Percentiles rank a stretch among this genome's conserved stretches.
Evolutionary conservation across 768 basidiomycete genomes (phyloP).

Genomic region (Pulveroboletus frians): DNA sequence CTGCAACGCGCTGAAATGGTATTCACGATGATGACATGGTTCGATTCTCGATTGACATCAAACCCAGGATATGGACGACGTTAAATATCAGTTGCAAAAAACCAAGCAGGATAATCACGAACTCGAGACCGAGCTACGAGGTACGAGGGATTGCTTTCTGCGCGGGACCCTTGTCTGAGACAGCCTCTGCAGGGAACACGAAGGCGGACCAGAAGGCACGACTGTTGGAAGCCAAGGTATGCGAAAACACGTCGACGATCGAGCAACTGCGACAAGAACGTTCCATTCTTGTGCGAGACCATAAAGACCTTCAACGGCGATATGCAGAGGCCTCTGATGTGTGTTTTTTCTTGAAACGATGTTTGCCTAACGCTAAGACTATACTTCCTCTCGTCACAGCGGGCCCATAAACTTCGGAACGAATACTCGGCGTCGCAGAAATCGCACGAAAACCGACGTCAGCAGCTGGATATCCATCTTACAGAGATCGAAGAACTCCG

Average conservation of each 20-base stretch:
- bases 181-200: constrained; percentile 43
- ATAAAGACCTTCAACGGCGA: constrained; percentile 67
- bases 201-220: constrained; percentile 72
- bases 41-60: constrained; percentile 1
- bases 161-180: not conserved
- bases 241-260: constrained; percentile 65
- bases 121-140: constrained; percentile 68
- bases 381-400: constrained; percentile 32
- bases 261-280: constrained; percentile 77
- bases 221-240: constrained; percentile 58
- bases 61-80: constrained; percentile 71
- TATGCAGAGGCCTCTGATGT: constrained; percentile 68
- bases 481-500: constrained; percentile 76
- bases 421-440: constrained; percentile 57
- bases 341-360: constrained; percentile 12
- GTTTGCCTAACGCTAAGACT: not conserved
- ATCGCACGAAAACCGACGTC: constrained; percentile 65
- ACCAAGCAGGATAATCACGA: constrained; percentile 71
- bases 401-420: constrained; percentile 55
- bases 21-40: constrained; percentile 4
- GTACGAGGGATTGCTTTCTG: constrained; percentile 34
- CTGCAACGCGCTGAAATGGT: constrained; percentile 70
- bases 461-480: constrained; percentile 67
- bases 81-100: constrained; percentile 60
- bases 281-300: constrained; percentile 58